phyloP scores from a whole-genome alignment of 352 stramenopile genomes.

The Phytophthora agathidicida region DNA sequence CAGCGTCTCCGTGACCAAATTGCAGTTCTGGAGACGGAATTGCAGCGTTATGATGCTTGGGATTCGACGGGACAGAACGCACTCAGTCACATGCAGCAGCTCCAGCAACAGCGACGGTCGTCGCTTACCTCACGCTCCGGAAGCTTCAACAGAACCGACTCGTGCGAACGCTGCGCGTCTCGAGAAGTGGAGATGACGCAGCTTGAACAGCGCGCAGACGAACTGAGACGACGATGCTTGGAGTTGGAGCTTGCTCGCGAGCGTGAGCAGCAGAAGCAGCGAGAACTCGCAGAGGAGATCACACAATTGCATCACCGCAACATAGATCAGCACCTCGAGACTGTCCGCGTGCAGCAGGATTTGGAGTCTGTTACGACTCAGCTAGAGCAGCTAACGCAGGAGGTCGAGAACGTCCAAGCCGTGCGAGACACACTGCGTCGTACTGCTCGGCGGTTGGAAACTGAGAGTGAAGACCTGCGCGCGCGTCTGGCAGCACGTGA shows the following conservation, averaged over 20 bases:
- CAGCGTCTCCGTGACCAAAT: slow-evolving; percentile 35
- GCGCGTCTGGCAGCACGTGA: slow-evolving; percentile 25
- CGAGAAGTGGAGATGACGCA: slow-evolving; percentile 21
- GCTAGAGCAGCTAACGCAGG: slow-evolving; percentile 23
- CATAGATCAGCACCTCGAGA: slow-evolving; percentile 25
- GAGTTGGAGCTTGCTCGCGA: slow-evolving; percentile 48
- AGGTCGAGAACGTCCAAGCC: slow-evolving; percentile 25
- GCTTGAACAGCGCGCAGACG: slow-evolving; percentile 34
- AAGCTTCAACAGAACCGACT: slow-evolving; percentile 16
- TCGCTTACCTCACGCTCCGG: slow-evolving; percentile 15
- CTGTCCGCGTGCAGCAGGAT: slow-evolving; percentile 14
- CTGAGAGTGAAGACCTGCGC: slow-evolving; percentile 24
- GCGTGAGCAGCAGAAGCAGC: slow-evolving; percentile 30
- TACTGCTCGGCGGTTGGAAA: slow-evolving; percentile 24
- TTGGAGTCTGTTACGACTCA: slow-evolving; percentile 25
- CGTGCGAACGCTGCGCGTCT: slow-evolving; percentile 29
- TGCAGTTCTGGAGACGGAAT: slow-evolving; percentile 34
- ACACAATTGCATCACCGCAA: slow-evolving; percentile 26
- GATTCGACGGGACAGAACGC: slow-evolving; percentile 8
- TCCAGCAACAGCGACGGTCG: slow-evolving; percentile 8
- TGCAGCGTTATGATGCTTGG: slow-evolving; percentile 29
- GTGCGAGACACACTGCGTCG: slow-evolving; percentile 33
- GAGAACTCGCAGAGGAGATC: slow-evolving; percentile 30
- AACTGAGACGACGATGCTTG: slow-evolving; percentile 50
- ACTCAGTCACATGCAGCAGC: slow-evolving; percentile 11